Conservation (phyloP, 2,329 filamentous ascomycete genomes). For the Penicillium olsonii region DNA sequence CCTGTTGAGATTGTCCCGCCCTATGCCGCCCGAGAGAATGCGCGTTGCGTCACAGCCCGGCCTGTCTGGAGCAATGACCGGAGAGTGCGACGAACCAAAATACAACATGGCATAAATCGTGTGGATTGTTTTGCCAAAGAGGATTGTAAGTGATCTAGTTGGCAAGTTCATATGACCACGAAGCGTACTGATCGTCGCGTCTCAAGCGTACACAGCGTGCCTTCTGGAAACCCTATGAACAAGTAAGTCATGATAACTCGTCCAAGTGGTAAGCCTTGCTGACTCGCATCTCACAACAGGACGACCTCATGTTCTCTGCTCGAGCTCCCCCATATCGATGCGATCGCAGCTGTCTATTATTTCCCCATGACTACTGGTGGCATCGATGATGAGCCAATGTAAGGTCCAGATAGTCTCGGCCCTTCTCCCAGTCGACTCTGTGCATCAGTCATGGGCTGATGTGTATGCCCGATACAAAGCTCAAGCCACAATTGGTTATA, state of each 20-base stretch:
- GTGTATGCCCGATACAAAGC: not conserved
- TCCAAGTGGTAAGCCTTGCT: not conserved
- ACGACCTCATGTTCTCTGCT: not conserved
- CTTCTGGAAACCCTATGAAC: not conserved
- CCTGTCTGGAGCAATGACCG: not conserved
- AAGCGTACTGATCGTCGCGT: not conserved
- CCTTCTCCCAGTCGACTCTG: not conserved
- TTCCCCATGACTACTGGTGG: not conserved
- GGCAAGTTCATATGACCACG: not conserved
- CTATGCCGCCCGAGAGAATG: not conserved
- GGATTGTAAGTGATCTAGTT: not conserved
- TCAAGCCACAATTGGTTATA: not conserved
- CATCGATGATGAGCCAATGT: not conserved
- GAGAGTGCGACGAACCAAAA: not conserved
- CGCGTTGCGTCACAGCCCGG: not conserved
- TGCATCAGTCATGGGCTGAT: not conserved
- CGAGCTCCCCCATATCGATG: conserved; percentile 1
- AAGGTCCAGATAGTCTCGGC: not conserved
- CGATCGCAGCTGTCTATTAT: conserved; percentile 1
- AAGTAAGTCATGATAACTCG: not conserved
- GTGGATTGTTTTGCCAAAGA: not conserved
- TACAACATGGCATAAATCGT: not conserved
- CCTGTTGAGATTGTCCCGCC: not conserved
- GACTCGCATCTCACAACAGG: not conserved
- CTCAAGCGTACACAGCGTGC: not conserved